Evolutionary conservation across 2,329 filamentous ascomycete species (phyloP), one percentile per base, ranked within the genome.

Genomic region (Aspergillus calidoustus): DNA sequence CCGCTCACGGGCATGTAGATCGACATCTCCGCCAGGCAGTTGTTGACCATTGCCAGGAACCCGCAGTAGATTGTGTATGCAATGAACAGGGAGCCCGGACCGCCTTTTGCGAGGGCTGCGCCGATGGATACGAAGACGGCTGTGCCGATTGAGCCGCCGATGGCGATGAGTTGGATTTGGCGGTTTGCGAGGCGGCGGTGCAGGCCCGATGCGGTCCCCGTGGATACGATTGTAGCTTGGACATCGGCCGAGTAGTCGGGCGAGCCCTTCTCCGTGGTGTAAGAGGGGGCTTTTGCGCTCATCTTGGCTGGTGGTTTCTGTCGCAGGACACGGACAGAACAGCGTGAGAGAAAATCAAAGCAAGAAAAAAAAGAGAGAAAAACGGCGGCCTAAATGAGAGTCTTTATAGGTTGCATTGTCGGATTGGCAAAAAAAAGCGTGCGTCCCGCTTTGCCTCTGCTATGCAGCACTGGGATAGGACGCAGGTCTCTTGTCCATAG

Each of bases 1-100:
- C 75, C 75, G 22, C 73, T 74, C 6, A 82, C 74, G 15, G 80
- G 80, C 66, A 77, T 73, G 28, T 76, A 79, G 5, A 73, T 77
- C 17, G 74, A 72, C 80, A 82, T 81, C 64, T 83, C 81, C 43
- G 80, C 80, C 17, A 78, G 70, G 54, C 70, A 76, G 68, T 78
- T 78, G 65, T 76, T 78, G 41, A 78, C 71, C 60, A 77, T 67
- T 38, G 69, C 74, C 28, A 78, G 63, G 22, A 78, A 68, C 28
- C 68, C 70, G 54, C 68, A 71, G 59, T 74, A 68, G 17, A 71
- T 54, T 1, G 62, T 59, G 54, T 76, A 80, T 6, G 75, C 76
- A 43, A 80, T 61, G 55, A 80, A 70, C 34, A 80, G 67, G 34
- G 73, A 74, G 9, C 65, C 76, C 1, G 78, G 76, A 7, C 78